Evolutionary conservation across 495 filamentous ascomycete species (phyloP), one percentile per base, ranked within the genome.

Genomic region (Penicillium maclennaniae): DNA sequence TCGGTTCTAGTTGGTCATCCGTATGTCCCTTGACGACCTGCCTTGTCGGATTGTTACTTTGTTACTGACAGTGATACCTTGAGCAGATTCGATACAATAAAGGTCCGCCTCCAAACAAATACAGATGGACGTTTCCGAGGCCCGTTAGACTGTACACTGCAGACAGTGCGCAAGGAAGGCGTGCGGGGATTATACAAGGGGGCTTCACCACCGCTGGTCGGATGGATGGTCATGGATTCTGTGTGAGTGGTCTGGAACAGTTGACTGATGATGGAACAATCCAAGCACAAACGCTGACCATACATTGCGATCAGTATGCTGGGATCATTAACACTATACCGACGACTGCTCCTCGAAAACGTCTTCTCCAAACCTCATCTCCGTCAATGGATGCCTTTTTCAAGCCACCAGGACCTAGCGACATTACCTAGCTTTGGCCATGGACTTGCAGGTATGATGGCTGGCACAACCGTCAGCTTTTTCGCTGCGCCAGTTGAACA

Each of bases 201-300:
- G 19, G 91, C 92, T 14, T 89, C 87, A 4, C 92, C 92, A 36
- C 92, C 91, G 39, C 72, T 96, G 46, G 82, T 96, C 51, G 93
- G 93, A 54, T 98, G 92, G 92, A 96, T 96, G 89, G 87, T 92
- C 66, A 97, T 97, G 92, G 92, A 97, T 70, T 87, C 83, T 53
- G 73, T 96, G 81, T 84, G 63, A 60, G 71, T 69, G 17, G 16
- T 14, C 4, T 25, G 14, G n/a, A 39, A 47, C 7, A 14, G 16
- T 49, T 5, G 37, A 38, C 4, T 15, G 17, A 20, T 38, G 39
- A 6, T 25, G 6, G n/a, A 21, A 25, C n/a, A n/a, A 23, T 23
- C 23, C 2, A 27, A n/a, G 17, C 9, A 20, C 28, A 10, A 41
- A 43, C 16, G 14, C 43, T 53, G 36, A 41, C 43, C 10, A 37